Percentiles rank a stretch among this genome's conserved stretches.
Evolutionary conservation across 805 yeast species (phyloP).

Genomic region (Kodamaea hsintzibuensis): DNA sequence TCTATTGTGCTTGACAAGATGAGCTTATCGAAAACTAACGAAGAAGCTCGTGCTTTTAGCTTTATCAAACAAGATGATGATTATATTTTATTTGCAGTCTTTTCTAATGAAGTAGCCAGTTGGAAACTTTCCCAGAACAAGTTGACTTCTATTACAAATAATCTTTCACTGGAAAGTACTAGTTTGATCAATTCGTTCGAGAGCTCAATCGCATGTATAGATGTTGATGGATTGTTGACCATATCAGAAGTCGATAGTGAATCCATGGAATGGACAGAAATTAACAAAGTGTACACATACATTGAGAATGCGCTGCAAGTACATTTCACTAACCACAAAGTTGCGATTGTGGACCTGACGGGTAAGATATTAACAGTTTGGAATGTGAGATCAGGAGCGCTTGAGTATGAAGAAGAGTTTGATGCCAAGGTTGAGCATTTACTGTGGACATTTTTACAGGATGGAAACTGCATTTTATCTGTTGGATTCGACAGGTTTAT

Average conservation of each 20-base stretch:
- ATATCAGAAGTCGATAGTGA: background rate
- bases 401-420: slow-evolving; percentile 59
- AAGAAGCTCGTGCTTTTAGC: slow-evolving; percentile 2
- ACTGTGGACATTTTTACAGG: slow-evolving; percentile 29
- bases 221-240: background rate
- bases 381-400: slow-evolving; percentile 68
- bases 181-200: background rate
- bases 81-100: slow-evolving; percentile 6
- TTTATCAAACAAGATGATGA: background rate
- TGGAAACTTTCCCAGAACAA: slow-evolving; percentile 3
- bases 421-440: slow-evolving; percentile 23
- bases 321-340: slow-evolving; percentile 38
- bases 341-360: slow-evolving; percentile 67
- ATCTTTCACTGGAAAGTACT: background rate
- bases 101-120: background rate
- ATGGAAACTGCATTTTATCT: slow-evolving; percentile 60
- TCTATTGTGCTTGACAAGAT: background rate
- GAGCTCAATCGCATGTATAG: background rate
- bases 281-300: background rate
- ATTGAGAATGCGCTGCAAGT: slow-evolving; percentile 6
- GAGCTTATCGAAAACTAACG: background rate
- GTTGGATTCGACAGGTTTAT: slow-evolving; percentile 72
- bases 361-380: slow-evolving; percentile 65
- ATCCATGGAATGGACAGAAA: background rate
- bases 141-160: background rate